Conservation (phyloP, 768 basidiomycete genomes). For the Lentinula boryana region DNA sequence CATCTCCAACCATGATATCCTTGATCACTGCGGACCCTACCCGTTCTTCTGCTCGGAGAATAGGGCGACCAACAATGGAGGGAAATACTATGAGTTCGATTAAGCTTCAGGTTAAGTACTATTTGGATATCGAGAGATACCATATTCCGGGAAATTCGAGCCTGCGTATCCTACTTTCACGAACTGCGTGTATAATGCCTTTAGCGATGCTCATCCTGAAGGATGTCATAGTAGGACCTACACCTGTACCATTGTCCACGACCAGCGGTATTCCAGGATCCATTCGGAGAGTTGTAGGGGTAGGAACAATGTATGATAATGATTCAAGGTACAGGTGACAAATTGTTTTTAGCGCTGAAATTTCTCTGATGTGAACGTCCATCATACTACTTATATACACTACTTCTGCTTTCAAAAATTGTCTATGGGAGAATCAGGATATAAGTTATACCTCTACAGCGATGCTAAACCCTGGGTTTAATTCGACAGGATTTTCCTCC, state of each 20-base stretch:
- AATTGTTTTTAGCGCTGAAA: background rate
- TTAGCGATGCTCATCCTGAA: background rate
- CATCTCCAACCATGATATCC: slow-evolving; percentile 98
- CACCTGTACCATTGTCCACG: slow-evolving; percentile 87
- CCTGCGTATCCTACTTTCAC: slow-evolving; percentile 90
- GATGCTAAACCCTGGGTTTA: background rate
- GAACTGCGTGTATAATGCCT: slow-evolving; percentile 43
- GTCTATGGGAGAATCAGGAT: no score
- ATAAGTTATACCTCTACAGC: background rate
- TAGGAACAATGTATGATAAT: background rate
- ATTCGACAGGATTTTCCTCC: background rate
- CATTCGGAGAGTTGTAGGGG: slow-evolving; percentile 20
- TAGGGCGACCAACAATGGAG: slow-evolving; percentile 94
- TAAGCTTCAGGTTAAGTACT: background rate
- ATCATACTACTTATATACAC: background rate
- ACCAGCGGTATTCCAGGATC: slow-evolving; percentile 55
- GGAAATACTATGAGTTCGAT: slow-evolving; percentile 67
- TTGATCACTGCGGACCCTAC: slow-evolving; percentile 82
- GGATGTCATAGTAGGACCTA: slow-evolving; percentile 27
- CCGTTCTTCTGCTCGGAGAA: slow-evolving; percentile 95
- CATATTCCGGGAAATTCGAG: slow-evolving; percentile 93
- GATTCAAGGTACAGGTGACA: background rate
- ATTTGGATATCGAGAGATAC: slow-evolving; percentile 27
- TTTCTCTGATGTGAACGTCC: background rate
- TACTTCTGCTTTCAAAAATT: background rate